Base-by-base conservation (phyloP, 2,329 filamentous ascomycete genomes). In the Sporothrix inflata region DNA sequence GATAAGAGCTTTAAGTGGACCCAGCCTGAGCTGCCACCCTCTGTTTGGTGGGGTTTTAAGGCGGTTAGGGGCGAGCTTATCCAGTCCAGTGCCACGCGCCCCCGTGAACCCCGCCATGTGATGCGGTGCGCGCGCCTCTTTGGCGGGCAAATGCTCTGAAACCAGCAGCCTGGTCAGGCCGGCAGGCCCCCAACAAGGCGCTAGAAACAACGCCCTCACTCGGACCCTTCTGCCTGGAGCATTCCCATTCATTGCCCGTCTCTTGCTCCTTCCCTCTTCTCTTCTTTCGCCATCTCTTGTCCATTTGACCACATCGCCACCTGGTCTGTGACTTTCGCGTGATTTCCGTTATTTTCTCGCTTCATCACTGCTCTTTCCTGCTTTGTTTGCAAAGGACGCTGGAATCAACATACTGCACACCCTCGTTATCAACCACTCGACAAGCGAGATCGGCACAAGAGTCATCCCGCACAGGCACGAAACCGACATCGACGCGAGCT, bases 81-180 rank as follows among this genome's bases (percentile, higher is more conserved):
- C 66, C 47, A 65, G 34, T 45, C 12, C 14, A 34, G 60, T 45
- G 21, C 60, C 60, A 19, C n/a, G n/a, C 34, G 34, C 40, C 42
- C 61, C 63, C 63, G 63, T 66, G 63, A 49, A 67, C 65, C 65
- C 63, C 65, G 65, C 65, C 65, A 67, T 67, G 65, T 67, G 65
- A 67, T n/a, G 45, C 27, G 38, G 6, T 47, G 55, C 40, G 60
- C 60, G 12, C 60, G 60, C 63, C 27, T 34, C 42, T 47, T 47
- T 47, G 40, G 40, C 38, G 40, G 60, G 38, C 60, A 40, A 40
- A 42, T 49, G 63, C 63, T 66, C 63, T 49, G 60, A 45, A 45
- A 45, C 60, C 60, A 27, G 27, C 40, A 27, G 60, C 60, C 60
- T 65, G 38, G 40, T 24, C 38, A 65, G 38, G 60, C 38, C 60